phyloP scores from a whole-genome alignment of 2,329 filamentous ascomycete genomes.

The Trichoderma sp. region DNA sequence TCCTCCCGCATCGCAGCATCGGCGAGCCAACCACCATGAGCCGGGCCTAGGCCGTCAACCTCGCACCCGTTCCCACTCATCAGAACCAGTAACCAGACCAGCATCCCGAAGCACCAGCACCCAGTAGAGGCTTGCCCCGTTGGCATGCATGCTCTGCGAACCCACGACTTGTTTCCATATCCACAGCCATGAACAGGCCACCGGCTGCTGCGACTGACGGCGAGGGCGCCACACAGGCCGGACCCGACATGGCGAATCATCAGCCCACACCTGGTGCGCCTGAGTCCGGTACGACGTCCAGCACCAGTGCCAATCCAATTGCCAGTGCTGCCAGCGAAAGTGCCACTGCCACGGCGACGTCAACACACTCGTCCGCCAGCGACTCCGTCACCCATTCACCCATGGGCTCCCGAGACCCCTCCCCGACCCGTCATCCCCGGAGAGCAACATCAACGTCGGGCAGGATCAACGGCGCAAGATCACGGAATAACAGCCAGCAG shows the following conservation, averaged over 20 bases:
- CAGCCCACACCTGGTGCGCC: conserved; percentile 22
- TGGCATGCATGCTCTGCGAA: conserved; percentile 37
- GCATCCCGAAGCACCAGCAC: neutral
- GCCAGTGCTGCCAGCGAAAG: conserved; percentile 14
- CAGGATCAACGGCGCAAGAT: conserved; percentile 47
- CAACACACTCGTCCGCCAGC: conserved; percentile 40
- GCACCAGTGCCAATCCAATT: neutral
- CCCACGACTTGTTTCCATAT: conserved; percentile 28
- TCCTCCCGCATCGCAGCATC: conserved; percentile 25
- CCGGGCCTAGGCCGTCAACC: conserved; percentile 28
- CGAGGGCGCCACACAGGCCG: conserved; percentile 26
- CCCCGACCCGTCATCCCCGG: conserved; percentile 45
- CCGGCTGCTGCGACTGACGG: conserved; percentile 23
- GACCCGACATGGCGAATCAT: conserved; percentile 25
- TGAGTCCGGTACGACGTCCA: conserved; percentile 17
- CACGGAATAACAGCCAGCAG: conserved; percentile 65
- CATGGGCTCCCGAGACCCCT: conserved; percentile 48
- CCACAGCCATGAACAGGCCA: conserved; percentile 36
- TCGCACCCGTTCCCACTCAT: conserved; percentile 29
- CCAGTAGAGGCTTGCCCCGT: conserved; percentile 31
- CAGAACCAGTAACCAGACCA: conserved; percentile 30
- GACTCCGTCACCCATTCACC: conserved; percentile 42
- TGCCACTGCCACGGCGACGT: conserved; percentile 31
- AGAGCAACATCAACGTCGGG: conserved; percentile 39
- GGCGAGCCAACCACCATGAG: conserved; percentile 40